phyloP scores from a whole-genome alignment of 2,329 filamentous ascomycete genomes.

The Chrysoporthe puriensis region DNA sequence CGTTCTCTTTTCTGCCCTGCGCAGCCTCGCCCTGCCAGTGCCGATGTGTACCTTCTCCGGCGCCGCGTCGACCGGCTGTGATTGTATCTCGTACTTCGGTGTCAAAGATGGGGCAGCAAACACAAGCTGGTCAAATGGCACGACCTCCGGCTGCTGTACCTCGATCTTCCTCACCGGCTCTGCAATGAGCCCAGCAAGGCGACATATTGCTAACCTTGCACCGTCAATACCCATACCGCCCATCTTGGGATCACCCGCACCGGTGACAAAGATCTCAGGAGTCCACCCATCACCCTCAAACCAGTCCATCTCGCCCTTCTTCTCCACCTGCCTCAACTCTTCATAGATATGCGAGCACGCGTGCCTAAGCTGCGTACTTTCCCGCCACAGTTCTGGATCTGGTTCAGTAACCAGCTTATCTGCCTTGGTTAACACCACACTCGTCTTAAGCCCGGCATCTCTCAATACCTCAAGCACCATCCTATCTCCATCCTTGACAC shows the following conservation, averaged over 20 bases:
- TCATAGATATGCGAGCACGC: slow-evolving; percentile 38
- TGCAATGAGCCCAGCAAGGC: slow-evolving; percentile 39
- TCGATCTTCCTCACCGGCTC: slow-evolving; percentile 28
- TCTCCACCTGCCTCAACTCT: slow-evolving; percentile 35
- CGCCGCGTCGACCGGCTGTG: slow-evolving; percentile 25
- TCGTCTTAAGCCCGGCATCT: slow-evolving; percentile 47
- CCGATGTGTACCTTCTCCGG: slow-evolving; percentile 13
- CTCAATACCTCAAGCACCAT: slow-evolving; percentile 53
- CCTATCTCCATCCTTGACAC: slow-evolving; percentile 52
- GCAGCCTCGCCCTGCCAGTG: slow-evolving; percentile 10
- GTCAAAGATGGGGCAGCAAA: slow-evolving; percentile 30
- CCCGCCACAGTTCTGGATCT: slow-evolving; percentile 17
- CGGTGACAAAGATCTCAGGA: slow-evolving; percentile 39
- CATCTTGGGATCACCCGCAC: slow-evolving; percentile 38
- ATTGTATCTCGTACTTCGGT: slow-evolving; percentile 9
- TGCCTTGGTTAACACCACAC: slow-evolving; percentile 60
- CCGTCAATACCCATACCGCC: slow-evolving; percentile 39
- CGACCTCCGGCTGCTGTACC: slow-evolving; percentile 31
- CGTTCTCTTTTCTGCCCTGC: slow-evolving; percentile 1
- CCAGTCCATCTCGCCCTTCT: slow-evolving; percentile 33
- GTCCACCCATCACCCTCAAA: slow-evolving; percentile 38
- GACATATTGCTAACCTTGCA: slow-evolving; percentile 39
- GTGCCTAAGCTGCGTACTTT: slow-evolving; percentile 13
- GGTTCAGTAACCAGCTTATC: slow-evolving; percentile 48
- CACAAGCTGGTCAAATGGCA: slow-evolving; percentile 41